Conservation (phyloP, 805 yeast genomes). For the Cyberlindnera maclurae region DNA sequence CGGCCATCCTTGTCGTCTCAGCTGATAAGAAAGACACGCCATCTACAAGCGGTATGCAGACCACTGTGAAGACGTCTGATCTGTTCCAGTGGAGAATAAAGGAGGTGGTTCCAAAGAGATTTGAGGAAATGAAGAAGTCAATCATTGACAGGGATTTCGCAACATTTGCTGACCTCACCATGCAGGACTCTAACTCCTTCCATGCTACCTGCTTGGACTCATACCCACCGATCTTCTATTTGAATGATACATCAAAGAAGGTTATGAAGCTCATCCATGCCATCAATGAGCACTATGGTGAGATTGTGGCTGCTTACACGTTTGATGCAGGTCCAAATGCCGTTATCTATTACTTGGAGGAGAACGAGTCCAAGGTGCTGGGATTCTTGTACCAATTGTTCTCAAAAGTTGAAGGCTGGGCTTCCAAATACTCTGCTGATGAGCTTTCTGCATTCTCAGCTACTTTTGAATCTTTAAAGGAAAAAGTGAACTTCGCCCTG, state of each 20-base stretch:
- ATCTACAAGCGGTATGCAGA: slow-evolving; percentile 94
- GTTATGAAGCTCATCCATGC: slow-evolving; percentile 72
- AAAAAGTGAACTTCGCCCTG: slow-evolving; percentile 31
- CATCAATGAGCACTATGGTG: slow-evolving; percentile 51
- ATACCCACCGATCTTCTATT: slow-evolving; percentile 89
- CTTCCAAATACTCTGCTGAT: slow-evolving; percentile 29
- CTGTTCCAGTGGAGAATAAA: slow-evolving; percentile 73
- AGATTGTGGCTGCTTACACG: slow-evolving; percentile 87
- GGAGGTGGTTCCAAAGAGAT: slow-evolving; percentile 82
- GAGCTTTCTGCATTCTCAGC: slow-evolving; percentile 19
- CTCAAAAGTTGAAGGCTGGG: slow-evolving; percentile 64
- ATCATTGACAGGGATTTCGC: slow-evolving; percentile 71
- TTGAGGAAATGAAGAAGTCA: slow-evolving; percentile 71
- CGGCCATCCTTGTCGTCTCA: slow-evolving; percentile 86
- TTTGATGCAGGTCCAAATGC: slow-evolving; percentile 99
- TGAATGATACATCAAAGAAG: slow-evolving; percentile 84
- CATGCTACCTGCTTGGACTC: slow-evolving; percentile 98
- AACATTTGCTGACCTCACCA: slow-evolving; percentile 81
- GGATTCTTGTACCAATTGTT: slow-evolving; percentile 61
- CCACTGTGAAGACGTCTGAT: slow-evolving; percentile 84
- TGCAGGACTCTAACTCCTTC: slow-evolving; percentile 95
- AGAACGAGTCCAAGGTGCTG: slow-evolving; percentile 68
- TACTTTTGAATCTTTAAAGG: slow-evolving; percentile 24
- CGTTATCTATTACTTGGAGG: slow-evolving; percentile 78
- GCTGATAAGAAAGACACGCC: slow-evolving; percentile 94